These are phyloP conservation scores for Yarrowia bubula DNA, from an alignment of 805 yeast genomes.

Conservation along the genomic window DNA sequence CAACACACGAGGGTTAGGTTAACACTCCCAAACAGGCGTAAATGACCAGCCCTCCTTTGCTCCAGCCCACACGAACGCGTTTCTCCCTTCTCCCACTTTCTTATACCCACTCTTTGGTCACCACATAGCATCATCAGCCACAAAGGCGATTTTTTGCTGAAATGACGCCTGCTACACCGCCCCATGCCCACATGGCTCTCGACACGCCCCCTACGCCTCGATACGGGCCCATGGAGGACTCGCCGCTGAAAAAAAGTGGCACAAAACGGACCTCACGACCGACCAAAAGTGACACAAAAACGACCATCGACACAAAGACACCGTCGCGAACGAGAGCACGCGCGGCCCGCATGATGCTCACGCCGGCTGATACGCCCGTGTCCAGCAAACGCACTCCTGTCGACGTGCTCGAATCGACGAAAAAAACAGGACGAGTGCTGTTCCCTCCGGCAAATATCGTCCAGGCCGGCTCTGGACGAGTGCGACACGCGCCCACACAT, in stretches of 20 bases:
- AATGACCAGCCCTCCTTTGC: slow-evolving; percentile 21
- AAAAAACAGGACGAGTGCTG: slow-evolving; percentile 15
- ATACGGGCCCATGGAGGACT: slow-evolving; percentile 25
- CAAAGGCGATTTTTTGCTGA: not conserved
- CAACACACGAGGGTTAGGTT: slow-evolving; percentile 16
- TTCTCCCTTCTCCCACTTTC: not conserved
- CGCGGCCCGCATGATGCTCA: slow-evolving; percentile 1
- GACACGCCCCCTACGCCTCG: slow-evolving; percentile 25
- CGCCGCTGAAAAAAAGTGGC: not conserved
- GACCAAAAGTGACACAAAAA: not conserved
- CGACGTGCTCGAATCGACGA: slow-evolving; percentile 11
- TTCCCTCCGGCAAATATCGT: slow-evolving; percentile 11
- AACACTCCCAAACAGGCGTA: not conserved
- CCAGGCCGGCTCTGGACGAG: slow-evolving; percentile 19
- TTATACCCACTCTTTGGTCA: slow-evolving; percentile 24
- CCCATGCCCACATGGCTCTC: not conserved
- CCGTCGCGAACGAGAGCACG: not conserved
- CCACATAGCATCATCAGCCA: slow-evolving; percentile 2
- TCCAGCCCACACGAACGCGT: not conserved
- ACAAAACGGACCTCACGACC: too few relatives aligned
- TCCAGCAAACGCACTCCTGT: slow-evolving; percentile 5
- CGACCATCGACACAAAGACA: not conserved
- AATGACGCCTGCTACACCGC: slow-evolving; percentile 22
- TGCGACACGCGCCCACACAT: not conserved
- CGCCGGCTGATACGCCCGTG: slow-evolving; percentile 10